A percentile compares a stretch with the other conserved stretches of the same genome.
Conservation (phyloP, 108 stramenopile genomes). For the Fragilariopsis cylindrus region DNA sequence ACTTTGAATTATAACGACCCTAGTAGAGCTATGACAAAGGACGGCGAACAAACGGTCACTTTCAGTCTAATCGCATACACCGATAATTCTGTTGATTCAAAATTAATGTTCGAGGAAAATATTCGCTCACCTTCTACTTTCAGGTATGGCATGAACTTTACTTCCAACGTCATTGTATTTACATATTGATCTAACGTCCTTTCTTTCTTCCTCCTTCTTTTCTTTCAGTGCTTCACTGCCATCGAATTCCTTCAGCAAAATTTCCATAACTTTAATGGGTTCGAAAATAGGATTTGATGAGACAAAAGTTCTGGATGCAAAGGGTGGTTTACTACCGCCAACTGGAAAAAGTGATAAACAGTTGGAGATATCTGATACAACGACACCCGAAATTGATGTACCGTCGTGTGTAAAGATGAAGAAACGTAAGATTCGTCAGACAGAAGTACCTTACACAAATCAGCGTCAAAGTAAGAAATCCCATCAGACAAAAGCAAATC, state of each 20-base stretch:
- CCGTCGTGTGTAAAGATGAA: background rate
- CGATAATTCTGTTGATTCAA: constrained; percentile 58
- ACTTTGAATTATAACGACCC: constrained; percentile 20
- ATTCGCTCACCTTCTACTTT: constrained; percentile 38
- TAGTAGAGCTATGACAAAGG: background rate
- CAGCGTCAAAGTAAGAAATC: background rate
- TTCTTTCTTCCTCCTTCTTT: too few species aligned
- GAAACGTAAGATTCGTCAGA: constrained; percentile 9
- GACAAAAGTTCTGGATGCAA: constrained; percentile 13
- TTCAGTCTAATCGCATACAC: constrained; percentile 75
- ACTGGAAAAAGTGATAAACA: background rate
- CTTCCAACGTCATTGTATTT: too few species aligned
- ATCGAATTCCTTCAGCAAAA: constrained; percentile 46
- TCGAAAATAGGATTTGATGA: constrained; percentile 74
- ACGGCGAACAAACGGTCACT: constrained; percentile 24
- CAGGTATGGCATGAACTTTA: too few species aligned
- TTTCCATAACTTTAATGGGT: constrained; percentile 59
- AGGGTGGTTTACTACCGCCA: background rate
- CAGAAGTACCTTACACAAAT: background rate
- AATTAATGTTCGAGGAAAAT: constrained; percentile 54
- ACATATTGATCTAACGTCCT: too few species aligned
- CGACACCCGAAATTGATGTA: background rate
- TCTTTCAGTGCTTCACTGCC: constrained; percentile 47
- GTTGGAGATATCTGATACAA: background rate
- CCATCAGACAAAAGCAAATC: background rate